Conservation (phyloP, 805 yeast species). For the Saccharomycopsis olivae region DNA sequence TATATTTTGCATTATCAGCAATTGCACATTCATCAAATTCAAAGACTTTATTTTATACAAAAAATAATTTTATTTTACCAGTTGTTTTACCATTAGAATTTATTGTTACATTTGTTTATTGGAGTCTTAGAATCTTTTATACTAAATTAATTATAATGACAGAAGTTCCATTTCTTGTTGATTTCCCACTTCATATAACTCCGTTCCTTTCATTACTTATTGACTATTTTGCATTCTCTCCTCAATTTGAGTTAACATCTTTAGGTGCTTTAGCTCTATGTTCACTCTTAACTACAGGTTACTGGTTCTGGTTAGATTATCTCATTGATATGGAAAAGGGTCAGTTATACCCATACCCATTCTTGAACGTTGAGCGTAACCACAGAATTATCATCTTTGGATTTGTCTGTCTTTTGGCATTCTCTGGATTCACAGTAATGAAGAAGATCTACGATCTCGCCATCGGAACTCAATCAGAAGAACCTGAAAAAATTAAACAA, state of each 20-base stretch:
- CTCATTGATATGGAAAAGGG: slow-evolving; percentile 13
- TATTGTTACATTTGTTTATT: slow-evolving; percentile 53
- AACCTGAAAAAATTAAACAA: not conserved
- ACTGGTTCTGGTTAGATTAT: slow-evolving; percentile 17
- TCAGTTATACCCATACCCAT: slow-evolving; percentile 17
- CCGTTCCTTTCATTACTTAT: slow-evolving; percentile 12
- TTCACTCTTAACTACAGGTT: slow-evolving; percentile 4
- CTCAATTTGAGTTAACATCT: slow-evolving; percentile 8
- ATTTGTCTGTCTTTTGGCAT: slow-evolving; percentile 10
- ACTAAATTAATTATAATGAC: slow-evolving; percentile 33
- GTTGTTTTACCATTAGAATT: slow-evolving; percentile 47
- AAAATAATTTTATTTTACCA: slow-evolving; percentile 36
- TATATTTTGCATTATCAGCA: slow-evolving; percentile 25
- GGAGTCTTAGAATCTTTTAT: slow-evolving; percentile 53
- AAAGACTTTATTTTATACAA: slow-evolving; percentile 23
- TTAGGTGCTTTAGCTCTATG: slow-evolving; percentile 6
- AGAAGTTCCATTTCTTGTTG: slow-evolving; percentile 11
- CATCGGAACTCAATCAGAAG: not conserved
- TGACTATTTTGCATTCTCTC: slow-evolving; percentile 9
- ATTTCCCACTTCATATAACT: slow-evolving; percentile 12
- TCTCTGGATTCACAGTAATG: slow-evolving; percentile 9
- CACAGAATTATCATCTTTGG: slow-evolving; percentile 10
- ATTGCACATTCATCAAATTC: slow-evolving; percentile 2
- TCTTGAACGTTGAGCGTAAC: slow-evolving; percentile 13
- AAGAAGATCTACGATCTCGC: slow-evolving; percentile 1